These are phyloP conservation scores for Mycena vitilis DNA, from an alignment of 768 basidiomycete species.

Conservation along the genomic window DNA sequence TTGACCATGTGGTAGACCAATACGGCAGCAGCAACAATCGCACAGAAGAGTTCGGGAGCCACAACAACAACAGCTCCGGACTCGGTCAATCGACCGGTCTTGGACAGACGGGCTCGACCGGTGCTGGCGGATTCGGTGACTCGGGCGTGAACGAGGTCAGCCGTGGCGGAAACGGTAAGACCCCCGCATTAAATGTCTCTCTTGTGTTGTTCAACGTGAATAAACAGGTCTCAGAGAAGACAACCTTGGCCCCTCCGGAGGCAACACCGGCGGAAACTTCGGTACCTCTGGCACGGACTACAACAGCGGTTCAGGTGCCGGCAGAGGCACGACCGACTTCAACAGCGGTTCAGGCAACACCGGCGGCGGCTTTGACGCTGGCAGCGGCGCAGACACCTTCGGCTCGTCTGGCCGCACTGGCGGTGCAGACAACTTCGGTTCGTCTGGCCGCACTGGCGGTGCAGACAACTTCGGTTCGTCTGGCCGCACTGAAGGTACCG, in stretches of 20 bases:
- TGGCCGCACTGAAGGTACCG: too few species aligned
- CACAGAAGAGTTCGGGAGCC: too few species aligned
- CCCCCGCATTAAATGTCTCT: not conserved
- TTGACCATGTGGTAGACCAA: too few species aligned
- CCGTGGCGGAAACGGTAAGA: not conserved
- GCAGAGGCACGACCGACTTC: not conserved
- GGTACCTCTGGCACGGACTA: conserved; percentile 4
- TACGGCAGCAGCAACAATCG: too few species aligned
- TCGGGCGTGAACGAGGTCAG: not conserved
- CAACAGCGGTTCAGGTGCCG: not conserved
- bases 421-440: too few species aligned
- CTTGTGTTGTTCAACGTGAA: not conserved
- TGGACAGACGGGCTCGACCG: not conserved
- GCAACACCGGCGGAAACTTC: too few species aligned
- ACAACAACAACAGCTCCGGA: too few species aligned
- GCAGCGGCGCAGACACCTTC: not conserved
- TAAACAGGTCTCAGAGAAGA: conserved; percentile 3
- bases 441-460: too few species aligned
- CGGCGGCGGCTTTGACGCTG: conserved; percentile 11
- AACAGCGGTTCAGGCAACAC: conserved; percentile 23
- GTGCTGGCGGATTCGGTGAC: not conserved
- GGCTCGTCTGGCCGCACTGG: not conserved
- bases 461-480: too few species aligned
- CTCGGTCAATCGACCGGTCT: not conserved
- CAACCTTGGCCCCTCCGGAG: not conserved